Evolutionary conservation across 768 basidiomycete genomes (phyloP), one percentile per base, ranked within the genome.

Genomic region (Collybiopsis confluens): DNA sequence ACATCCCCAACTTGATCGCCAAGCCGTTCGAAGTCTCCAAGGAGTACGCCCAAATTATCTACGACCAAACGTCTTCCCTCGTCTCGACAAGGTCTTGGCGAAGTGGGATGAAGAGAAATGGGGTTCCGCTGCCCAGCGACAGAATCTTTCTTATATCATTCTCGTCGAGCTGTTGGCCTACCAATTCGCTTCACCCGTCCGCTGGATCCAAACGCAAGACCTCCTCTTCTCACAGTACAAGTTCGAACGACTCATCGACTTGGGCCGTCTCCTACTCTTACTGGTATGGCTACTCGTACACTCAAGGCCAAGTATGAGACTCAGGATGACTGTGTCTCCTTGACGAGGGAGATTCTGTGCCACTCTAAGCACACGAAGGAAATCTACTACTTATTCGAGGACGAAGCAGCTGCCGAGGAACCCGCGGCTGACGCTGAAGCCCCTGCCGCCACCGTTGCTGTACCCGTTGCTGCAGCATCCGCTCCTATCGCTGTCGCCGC

Each of bases 151-250:
- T 0, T 99, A 98, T 67, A 88, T 86, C 61, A 95, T 98, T 65
- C 85, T 99, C 55, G 94, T 98, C 57, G 97, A 99, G 66, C 82
- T 98, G 43, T 79, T 99, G 45, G 92, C 96, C 13, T 99, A 99
- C 66, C 97, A 99, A 67, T 98, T 96, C 62, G 96, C 96, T 0
- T 98, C 96, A 1, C 95, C 97, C 6, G 96, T 99, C 18, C 88
- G 95, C 46, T 99, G 97, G 97, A 99, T 99, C 62, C 91, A 98
- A 74, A 99, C 96, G 0, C 97, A 99, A 66, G 97, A 99, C 64
- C 79, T 90, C 23, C 80, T 99, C 54, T 99, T 99, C 76, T 80
- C 78, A 9, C 70, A 84, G 8, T 97, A 84, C 76, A 76, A 77
- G 43, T 97, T 97, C 63, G 96, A 98, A 70, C 86, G 97, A 15